phyloP scores from a whole-genome alignment of 2,329 filamentous ascomycete genomes.

The Fusarium sp. region DNA sequence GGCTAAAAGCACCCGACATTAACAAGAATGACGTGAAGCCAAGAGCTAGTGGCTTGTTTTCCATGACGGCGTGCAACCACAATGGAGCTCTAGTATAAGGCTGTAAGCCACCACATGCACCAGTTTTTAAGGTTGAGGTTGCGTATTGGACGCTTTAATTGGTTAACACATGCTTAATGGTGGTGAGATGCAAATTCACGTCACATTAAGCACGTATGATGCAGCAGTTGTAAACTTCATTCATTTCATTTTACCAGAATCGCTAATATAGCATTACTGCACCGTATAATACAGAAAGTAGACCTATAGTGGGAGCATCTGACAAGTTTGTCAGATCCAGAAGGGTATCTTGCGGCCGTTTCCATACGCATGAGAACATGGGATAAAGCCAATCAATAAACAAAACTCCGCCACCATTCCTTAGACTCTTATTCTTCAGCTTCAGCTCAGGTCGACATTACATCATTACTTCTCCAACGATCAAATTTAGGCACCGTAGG shows the following conservation, averaged over 20 bases:
- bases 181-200: background rate
- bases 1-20: background rate
- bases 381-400: background rate
- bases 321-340: conserved; percentile 22
- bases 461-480: background rate
- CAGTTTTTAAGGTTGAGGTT: background rate
- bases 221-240: background rate
- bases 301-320: conserved; percentile 19
- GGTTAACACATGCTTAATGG: background rate
- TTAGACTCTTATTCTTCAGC: background rate
- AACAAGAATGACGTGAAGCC: conserved; percentile 10
- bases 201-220: background rate
- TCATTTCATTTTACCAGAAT: background rate
- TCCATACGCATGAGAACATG: conserved; percentile 23
- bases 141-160: background rate
- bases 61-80: background rate
- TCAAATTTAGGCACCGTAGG: conserved; percentile 28
- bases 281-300: conserved; percentile 11
- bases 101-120: background rate
- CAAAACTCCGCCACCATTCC: background rate
- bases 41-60: background rate
- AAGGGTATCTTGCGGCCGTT: conserved; percentile 42
- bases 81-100: background rate
- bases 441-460: background rate
- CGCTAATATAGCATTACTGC: background rate